Evolutionary conservation across 768 basidiomycete species (phyloP).

Genomic region (Hericium erinaceus): DNA sequence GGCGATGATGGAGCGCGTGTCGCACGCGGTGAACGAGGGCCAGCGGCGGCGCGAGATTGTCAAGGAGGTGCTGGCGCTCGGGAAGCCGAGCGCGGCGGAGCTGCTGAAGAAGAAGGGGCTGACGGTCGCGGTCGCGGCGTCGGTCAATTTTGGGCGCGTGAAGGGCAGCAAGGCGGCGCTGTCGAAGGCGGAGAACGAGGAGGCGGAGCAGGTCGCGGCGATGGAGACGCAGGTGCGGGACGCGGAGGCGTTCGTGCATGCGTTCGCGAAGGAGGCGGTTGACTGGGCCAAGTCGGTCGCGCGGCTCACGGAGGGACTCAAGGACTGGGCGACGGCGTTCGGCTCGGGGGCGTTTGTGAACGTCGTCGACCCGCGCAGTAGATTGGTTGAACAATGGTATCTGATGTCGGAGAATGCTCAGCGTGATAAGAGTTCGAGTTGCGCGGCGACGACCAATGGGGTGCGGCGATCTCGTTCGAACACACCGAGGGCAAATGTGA

Average conservation of each 20-base stretch:
- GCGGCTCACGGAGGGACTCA: conserved; percentile 1
- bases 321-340: conserved; percentile 12
- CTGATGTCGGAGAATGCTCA: no score
- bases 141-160: conserved; percentile 51
- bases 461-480: no score
- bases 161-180: conserved; percentile 33
- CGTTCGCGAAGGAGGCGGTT: conserved; percentile 8
- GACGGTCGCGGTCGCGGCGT: conserved; percentile 30
- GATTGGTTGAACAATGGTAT: no score
- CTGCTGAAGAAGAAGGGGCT: conserved; percentile 26
- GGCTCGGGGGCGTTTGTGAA: not conserved
- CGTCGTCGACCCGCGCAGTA: no score
- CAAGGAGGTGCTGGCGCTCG: conserved; percentile 50
- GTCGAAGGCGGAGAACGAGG: conserved; percentile 32
- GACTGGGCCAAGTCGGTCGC: conserved; percentile 11
- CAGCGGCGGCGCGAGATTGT: conserved; percentile 71
- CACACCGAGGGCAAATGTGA: no score
- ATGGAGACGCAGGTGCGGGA: conserved; percentile 8
- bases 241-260: conserved; percentile 5
- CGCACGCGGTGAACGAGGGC: conserved; percentile 71
- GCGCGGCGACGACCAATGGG: no score
- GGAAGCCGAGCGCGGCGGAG: conserved; percentile 9
- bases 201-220: conserved; percentile 5
- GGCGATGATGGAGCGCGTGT: conserved; percentile 59
- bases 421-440: no score